phyloP scores from a whole-genome alignment of 1,284 basidiomycete genomes.

The Marasmius oreades region DNA sequence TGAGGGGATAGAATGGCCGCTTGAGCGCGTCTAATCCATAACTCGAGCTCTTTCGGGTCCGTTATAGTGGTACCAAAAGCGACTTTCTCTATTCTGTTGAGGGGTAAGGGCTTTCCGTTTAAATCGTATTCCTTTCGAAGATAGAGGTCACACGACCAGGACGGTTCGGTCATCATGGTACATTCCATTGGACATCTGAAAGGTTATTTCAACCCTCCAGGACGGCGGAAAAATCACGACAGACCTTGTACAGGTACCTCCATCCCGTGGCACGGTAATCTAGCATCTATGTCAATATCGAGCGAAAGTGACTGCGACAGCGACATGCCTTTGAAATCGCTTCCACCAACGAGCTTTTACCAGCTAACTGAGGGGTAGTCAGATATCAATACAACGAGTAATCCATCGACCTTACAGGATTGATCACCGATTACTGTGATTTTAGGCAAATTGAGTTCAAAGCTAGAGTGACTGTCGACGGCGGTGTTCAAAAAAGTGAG shows the following conservation, averaged over 20 bases:
- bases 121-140: constrained; percentile 39
- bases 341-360: constrained; percentile 59
- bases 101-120: constrained; percentile 17
- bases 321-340: constrained; percentile 49
- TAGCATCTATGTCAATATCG: constrained; percentile 20
- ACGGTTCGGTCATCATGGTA: constrained; percentile 36
- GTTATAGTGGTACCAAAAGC: constrained; percentile 38
- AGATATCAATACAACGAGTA: background rate
- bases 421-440: constrained; percentile 59
- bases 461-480: background rate
- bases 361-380: constrained; percentile 32
- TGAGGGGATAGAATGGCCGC: constrained; percentile 51
- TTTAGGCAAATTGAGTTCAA: constrained; percentile 41
- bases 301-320: background rate
- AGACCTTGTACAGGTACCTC: constrained; percentile 57
- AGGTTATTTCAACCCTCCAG: background rate
- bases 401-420: constrained; percentile 38
- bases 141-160: constrained; percentile 52
- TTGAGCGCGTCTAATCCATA: constrained; percentile 57
- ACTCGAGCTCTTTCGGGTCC: constrained; percentile 40
- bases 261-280: constrained; percentile 58
- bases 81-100: constrained; percentile 16
- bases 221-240: background rate
- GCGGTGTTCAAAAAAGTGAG: background rate
- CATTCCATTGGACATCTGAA: constrained; percentile 58